phyloP scores from a whole-genome alignment of 257 asterid genomes.

The Primulina huaijiensis region DNA sequence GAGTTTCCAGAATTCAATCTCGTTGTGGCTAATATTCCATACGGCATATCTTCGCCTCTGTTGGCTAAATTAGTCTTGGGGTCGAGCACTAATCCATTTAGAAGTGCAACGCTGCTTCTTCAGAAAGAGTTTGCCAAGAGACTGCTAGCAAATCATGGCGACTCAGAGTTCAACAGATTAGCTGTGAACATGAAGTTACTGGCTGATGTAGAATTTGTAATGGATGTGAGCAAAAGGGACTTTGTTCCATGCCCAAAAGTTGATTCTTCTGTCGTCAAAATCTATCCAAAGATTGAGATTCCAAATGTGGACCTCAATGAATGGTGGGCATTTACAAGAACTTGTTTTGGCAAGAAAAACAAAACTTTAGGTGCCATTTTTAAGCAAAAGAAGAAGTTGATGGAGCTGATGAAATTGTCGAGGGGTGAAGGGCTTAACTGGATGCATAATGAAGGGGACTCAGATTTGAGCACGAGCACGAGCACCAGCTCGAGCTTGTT shows the following conservation, averaged over 20 bases:
- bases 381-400: conserved; percentile 74
- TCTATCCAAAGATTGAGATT: conserved; percentile 55
- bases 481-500: conserved; percentile 31
- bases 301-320: conserved; percentile 65
- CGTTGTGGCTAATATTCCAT: conserved; percentile 94
- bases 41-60: conserved; percentile 80
- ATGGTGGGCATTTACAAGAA: conserved; percentile 86
- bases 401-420: conserved; percentile 61
- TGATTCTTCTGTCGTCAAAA: conserved; percentile 77
- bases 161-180: conserved; percentile 71
- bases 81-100: conserved; percentile 39
- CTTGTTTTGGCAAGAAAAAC: conserved; percentile 79
- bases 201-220: conserved; percentile 74
- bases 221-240: conserved; percentile 91
- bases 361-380: conserved; percentile 85
- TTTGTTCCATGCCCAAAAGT: conserved; percentile 83
- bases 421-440: conserved; percentile 17
- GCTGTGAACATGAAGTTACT: conserved; percentile 75
- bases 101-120: conserved; percentile 73
- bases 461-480: conserved; percentile 8
- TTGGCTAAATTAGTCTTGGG: conserved; percentile 71
- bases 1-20: conserved; percentile 75
- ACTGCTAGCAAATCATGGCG: conserved; percentile 80
- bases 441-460: conserved; percentile 20
- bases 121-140: conserved; percentile 89